Evolutionary conservation across 1,284 basidiomycete genomes (phyloP), one percentile per base, ranked within the genome.

Genomic region (Trichosporon inkin): DNA sequence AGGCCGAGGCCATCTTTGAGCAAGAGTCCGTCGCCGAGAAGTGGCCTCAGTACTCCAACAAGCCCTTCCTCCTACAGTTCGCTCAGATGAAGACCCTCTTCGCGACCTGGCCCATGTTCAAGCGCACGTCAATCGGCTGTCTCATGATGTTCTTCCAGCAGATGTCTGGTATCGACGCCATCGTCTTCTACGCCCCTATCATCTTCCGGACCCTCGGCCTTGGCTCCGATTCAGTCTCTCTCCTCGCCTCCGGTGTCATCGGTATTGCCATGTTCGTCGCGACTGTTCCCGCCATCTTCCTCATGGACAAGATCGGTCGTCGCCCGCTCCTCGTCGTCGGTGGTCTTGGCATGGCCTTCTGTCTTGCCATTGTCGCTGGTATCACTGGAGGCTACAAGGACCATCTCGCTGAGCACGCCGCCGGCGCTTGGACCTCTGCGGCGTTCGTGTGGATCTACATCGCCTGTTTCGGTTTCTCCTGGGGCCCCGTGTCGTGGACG

Each of bases 1-100:
- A 85, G 64, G 87, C 87, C 0, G 86, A 89, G 68, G 80, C 84
- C 67, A 62, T 87, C 10, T 88, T 89, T 64, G 67, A 65, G 47
- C 11, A 58, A 39, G 65, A 67, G 58, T 53, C 24, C 4, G 55
- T 61, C 3, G 62, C 56, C 14, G 47, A 62, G 40, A 53, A 57
- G 28, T 62, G 54, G 58, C 66, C 66, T 22, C 52, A 67, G 24
- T 53, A 37, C 32, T 36, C 63, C 49, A 40, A 57, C 53, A 24
- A 39, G 11, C 60, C 63, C 2, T 44, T 62, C 53, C 35, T 22
- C 8, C 53, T 64, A 10, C 65, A 66, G 57, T 39, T 62, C 11
- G 65, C 62, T 2, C 57, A 63, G 55, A 35, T 66, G 51, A 22
- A 32, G 10, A 49, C 56, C 35, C 62, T 67, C 22, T 65, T 67